phyloP scores from a whole-genome alignment of 352 stramenopile genomes.

The Saprolegnia diclina region DNA sequence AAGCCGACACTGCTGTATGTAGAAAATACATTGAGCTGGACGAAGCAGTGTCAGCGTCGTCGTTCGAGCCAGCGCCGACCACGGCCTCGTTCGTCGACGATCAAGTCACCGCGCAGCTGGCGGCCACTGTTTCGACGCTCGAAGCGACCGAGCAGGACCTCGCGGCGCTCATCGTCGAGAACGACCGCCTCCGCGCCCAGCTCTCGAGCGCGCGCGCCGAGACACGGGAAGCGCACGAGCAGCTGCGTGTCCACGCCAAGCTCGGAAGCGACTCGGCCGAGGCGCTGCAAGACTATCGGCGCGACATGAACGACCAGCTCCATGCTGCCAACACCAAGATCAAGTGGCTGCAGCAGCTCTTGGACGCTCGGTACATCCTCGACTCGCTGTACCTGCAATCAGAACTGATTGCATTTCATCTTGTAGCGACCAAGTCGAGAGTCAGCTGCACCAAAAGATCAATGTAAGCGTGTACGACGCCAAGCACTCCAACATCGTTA shows the following conservation, averaged over 20 bases:
- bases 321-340: slow-evolving; percentile 7
- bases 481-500: neutral
- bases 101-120: neutral
- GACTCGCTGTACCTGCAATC: neutral
- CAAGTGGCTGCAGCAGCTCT: slow-evolving; percentile 10
- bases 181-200: neutral
- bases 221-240: neutral
- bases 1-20: slow-evolving; percentile 29
- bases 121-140: neutral
- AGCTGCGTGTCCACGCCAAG: neutral
- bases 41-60: slow-evolving; percentile 31
- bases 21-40: slow-evolving; percentile 52
- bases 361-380: neutral
- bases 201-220: slow-evolving; percentile 2
- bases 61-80: neutral
- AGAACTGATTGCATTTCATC: neutral
- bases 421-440: slow-evolving; percentile 19
- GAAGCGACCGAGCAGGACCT: neutral
- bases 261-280: slow-evolving; percentile 1
- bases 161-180: neutral
- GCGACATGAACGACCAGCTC: slow-evolving; percentile 6
- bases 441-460: slow-evolving; percentile 12
- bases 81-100: neutral
- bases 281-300: neutral
- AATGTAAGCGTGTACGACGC: neutral